phyloP scores from a whole-genome alignment of 139 green algal species.

The Asterochloris sp. region DNA sequence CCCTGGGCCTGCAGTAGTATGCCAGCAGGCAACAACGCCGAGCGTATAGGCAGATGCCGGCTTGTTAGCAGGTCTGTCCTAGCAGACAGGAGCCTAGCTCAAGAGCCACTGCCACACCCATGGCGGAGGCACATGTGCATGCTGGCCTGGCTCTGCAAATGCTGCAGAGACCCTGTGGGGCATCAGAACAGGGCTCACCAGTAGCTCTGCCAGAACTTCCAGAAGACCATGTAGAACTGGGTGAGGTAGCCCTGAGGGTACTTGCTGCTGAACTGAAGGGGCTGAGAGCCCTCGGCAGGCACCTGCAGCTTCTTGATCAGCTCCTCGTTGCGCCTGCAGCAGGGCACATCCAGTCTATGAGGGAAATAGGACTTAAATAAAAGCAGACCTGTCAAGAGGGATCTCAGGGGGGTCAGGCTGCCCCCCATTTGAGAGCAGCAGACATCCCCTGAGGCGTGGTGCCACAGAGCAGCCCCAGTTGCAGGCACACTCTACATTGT shows the following conservation, averaged over 20 bases:
- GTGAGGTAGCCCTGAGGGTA: constrained; percentile 21
- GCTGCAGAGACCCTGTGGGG: not conserved
- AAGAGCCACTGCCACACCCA: no score
- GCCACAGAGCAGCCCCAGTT: no score
- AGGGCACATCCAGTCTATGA: not conserved
- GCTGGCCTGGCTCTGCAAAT: no score
- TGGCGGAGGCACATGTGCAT: no score
- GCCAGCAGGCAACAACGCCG: no score
- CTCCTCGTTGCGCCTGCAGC: constrained; percentile 25
- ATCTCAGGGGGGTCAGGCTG: not conserved
- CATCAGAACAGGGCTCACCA: not conserved
- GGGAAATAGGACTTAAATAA: not conserved
- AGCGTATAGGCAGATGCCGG: not conserved
- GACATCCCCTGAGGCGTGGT: no score
- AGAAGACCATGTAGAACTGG: constrained; percentile 26
- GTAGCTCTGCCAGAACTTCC: constrained; percentile 30
- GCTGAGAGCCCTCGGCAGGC: constrained; percentile 12
- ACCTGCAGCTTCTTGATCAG: constrained; percentile 21
- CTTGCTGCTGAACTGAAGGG: constrained; percentile 14
- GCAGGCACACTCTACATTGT: no score
- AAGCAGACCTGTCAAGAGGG: no score
- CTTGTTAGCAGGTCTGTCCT: not conserved
- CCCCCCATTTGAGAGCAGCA: not conserved
- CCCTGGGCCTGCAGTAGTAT: no score
- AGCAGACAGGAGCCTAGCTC: not conserved